Evolutionary conservation across 1,284 basidiomycete genomes (phyloP).

Genomic region (Pterula multifida): DNA sequence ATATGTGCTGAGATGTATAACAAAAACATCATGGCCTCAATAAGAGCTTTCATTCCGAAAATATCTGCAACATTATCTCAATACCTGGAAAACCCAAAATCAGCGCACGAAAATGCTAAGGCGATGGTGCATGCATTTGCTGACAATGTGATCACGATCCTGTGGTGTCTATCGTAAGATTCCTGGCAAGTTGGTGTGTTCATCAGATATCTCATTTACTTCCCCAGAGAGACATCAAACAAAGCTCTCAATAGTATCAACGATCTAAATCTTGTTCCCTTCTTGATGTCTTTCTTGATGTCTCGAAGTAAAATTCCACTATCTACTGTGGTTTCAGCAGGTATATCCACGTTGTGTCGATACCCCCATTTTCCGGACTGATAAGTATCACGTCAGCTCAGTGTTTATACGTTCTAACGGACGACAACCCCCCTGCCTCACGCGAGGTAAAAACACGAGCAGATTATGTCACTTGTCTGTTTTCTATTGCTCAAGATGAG

Average conservation of each 20-base stretch:
- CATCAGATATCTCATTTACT: conserved; percentile 18
- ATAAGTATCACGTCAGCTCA: conserved; percentile 45
- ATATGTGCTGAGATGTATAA: conserved; percentile 96
- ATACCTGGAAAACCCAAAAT: conserved; percentile 47
- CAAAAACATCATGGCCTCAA: conserved; percentile 75
- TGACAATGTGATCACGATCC: conserved; percentile 80
- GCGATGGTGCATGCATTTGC: conserved; percentile 77
- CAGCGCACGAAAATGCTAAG: conserved; percentile 53
- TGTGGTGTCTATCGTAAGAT: conserved; percentile 94
- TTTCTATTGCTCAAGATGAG: conserved; percentile 46
- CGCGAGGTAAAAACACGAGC: conserved; percentile 49
- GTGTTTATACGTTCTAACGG: conserved; percentile 81
- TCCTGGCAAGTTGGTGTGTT: conserved; percentile 23
- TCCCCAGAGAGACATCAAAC: conserved; percentile 76
- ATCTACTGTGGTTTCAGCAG: conserved; percentile 66
- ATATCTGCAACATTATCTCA: conserved; percentile 65
- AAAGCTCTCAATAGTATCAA: conserved; percentile 85
- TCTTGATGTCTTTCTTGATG: conserved; percentile 76
- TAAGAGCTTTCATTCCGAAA: conserved; percentile 70
- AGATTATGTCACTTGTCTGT: conserved; percentile 56
- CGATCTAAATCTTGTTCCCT: conserved; percentile 59
- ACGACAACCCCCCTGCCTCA: conserved; percentile 70
- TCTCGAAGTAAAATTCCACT: conserved; percentile 56
- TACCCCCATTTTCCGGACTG: neutral
- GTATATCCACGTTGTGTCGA: conserved; percentile 24